phyloP scores from a whole-genome alignment of 164 flowering plant species.

The Tetrastigma voinierianum region DNA sequence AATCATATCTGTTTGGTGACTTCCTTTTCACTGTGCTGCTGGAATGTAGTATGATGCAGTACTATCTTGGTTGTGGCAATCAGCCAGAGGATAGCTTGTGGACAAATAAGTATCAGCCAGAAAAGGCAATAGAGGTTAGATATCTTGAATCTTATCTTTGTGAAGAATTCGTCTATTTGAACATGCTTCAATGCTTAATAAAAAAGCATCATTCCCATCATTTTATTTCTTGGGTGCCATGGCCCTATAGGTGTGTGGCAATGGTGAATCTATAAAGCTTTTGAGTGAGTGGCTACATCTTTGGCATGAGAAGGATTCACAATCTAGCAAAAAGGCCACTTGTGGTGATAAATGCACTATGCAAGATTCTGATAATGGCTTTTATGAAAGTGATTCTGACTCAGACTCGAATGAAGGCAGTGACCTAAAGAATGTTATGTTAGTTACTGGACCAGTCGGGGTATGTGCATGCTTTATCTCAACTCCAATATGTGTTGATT shows the following conservation, averaged over 20 bases:
- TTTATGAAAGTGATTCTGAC: constrained; percentile 48
- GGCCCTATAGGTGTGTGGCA: constrained; percentile 85
- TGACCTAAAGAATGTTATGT: constrained; percentile 68
- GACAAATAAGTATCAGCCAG: constrained; percentile 84
- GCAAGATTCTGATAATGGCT: constrained; percentile 36
- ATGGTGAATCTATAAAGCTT: constrained; percentile 62
- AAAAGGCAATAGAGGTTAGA: constrained; percentile 64
- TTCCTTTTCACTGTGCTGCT: constrained; percentile 7
- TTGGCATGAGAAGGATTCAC: constrained; percentile 61
- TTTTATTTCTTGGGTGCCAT: neutral
- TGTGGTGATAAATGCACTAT: constrained; percentile 11
- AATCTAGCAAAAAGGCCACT: constrained; percentile 24
- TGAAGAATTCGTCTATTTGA: neutral
- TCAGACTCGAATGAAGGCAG: constrained; percentile 38
- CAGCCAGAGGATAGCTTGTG: constrained; percentile 54
- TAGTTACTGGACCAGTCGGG: constrained; percentile 93
- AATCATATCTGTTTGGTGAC: neutral
- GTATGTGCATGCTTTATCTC: constrained; percentile 33
- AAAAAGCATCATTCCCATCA: neutral
- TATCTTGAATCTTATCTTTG: neutral
- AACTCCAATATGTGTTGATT: neutral
- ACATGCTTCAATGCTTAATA: constrained; percentile 1
- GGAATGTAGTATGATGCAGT: constrained; percentile 33
- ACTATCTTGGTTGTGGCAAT: constrained; percentile 25
- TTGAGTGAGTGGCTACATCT: constrained; percentile 76